phyloP scores from a whole-genome alignment of 805 yeast genomes.

The Saturnispora silvae region DNA sequence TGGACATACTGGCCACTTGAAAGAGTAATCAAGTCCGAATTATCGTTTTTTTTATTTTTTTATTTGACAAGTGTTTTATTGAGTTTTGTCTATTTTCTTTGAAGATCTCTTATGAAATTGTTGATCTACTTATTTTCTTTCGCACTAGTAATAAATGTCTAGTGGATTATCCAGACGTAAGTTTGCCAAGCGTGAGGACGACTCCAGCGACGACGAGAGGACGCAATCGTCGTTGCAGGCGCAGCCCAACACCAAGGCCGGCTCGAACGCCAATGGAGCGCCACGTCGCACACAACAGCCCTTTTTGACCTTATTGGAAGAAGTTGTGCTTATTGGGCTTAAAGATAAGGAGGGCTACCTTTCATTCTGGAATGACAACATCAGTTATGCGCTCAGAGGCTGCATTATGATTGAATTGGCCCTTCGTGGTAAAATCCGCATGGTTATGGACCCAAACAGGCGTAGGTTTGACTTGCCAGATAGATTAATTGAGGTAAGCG shows the following conservation, averaged over 20 bases:
- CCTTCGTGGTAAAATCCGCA: conserved; percentile 75
- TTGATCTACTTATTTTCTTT: no score
- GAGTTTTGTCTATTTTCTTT: background rate
- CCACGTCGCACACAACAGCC: conserved; percentile 34
- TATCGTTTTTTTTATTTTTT: background rate
- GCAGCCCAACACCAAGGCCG: background rate
- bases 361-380: conserved; percentile 97
- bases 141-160: conserved; percentile 2
- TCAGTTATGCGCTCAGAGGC: conserved; percentile 92
- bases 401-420: conserved; percentile 89
- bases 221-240: no score
- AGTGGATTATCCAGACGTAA: conserved; percentile 73
- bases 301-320: conserved; percentile 87
- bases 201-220: conserved; percentile 31
- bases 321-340: conserved; percentile 83
- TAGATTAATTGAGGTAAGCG: conserved; percentile 77
- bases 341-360: conserved; percentile 94
- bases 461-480: conserved; percentile 82
- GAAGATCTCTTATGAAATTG: no score
- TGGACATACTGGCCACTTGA: no score
- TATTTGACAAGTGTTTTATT: no score
- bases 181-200: conserved; percentile 31
- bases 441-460: conserved; percentile 88
- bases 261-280: conserved; percentile 24
- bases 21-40: background rate